Evolutionary conservation across 2,329 filamentous ascomycete genomes (phyloP).

Genomic region (Hypoxylon sp.): DNA sequence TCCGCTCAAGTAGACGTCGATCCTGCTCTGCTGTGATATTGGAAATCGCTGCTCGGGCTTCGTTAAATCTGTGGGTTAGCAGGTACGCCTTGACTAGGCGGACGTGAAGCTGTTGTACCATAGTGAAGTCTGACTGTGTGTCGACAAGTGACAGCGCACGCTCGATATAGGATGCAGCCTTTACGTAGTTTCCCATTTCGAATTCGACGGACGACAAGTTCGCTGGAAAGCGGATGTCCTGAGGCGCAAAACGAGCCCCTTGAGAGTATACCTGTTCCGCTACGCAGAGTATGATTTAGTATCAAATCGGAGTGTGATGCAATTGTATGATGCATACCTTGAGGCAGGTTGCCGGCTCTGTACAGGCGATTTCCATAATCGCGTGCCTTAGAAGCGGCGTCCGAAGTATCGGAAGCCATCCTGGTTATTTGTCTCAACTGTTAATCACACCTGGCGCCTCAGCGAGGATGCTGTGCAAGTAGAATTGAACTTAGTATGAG

Average conservation of each 20-base stretch:
- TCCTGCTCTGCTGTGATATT: constrained; percentile 1
- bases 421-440: neutral
- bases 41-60: constrained; percentile 3
- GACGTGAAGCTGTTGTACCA: neutral
- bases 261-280: neutral
- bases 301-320: neutral
- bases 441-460: neutral
- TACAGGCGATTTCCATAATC: neutral
- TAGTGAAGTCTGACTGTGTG: neutral
- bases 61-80: neutral
- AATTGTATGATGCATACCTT: constrained; percentile 1
- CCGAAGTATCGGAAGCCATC: neutral
- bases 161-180: neutral
- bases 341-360: neutral
- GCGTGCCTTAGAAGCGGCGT: neutral
- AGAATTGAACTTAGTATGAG: neutral
- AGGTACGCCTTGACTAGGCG: neutral
- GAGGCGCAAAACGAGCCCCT: neutral
- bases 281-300: neutral
- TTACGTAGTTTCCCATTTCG: neutral
- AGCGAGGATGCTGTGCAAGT: neutral
- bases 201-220: neutral
- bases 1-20: neutral
- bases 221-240: constrained; percentile 6
- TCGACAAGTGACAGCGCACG: neutral